Conservation (phyloP, 176 grass and related monocot species). For the Ampelocalamus luodianensis region DNA sequence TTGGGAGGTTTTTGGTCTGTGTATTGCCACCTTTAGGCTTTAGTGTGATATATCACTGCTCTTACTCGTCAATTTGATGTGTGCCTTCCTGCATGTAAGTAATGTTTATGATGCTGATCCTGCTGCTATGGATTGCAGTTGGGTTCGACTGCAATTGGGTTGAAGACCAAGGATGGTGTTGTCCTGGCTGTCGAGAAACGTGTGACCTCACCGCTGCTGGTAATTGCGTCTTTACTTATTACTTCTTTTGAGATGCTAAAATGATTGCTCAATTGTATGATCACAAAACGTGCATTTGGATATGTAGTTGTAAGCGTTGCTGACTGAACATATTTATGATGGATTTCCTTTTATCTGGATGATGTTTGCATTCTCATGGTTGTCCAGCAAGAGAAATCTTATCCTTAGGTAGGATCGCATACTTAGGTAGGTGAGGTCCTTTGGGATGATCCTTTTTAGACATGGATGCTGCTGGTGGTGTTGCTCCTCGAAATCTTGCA, state of each 20-base stretch:
- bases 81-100: background rate
- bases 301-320: background rate
- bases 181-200: conserved; percentile 97
- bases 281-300: background rate
- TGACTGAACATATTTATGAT: background rate
- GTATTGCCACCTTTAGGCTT: background rate
- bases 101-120: conserved; percentile 17
- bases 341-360: background rate
- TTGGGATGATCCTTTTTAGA: background rate
- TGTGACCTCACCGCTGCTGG: conserved; percentile 87
- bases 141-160: conserved; percentile 85
- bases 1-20: background rate
- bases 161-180: conserved; percentile 93
- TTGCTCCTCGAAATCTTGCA: background rate
- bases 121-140: conserved; percentile 48
- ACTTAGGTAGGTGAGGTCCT: background rate
- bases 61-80: background rate
- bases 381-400: background rate
- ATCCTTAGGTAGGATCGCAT: background rate
- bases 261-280: background rate
- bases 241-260: background rate
- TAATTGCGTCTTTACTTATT: conserved; percentile 35
- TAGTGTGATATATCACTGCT: background rate
- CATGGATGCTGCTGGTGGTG: background rate
- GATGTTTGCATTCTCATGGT: background rate